A percentile compares a stretch with the other conserved stretches of the same genome.
Conservation (phyloP, 306 rosid genomes). For the Trifolium pratense region DNA sequence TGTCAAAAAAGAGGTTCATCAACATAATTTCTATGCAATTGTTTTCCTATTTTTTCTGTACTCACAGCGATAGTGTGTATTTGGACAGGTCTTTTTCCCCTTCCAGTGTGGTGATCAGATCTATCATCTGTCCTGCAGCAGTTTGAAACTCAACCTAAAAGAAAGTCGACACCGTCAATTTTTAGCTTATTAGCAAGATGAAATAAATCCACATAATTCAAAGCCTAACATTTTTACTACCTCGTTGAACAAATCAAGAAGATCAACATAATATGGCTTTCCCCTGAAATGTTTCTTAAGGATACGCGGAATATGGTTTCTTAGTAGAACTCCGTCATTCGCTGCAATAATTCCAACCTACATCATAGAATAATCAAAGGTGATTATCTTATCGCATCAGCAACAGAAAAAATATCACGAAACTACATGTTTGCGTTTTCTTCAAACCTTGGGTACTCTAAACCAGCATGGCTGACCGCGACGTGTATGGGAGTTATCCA, state of each 20-base stretch:
- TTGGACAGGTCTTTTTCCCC: constrained; percentile 93
- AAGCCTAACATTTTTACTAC: constrained; percentile 47
- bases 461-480: constrained; percentile 70
- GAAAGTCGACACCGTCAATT: constrained; percentile 22
- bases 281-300: constrained; percentile 82
- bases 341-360: constrained; percentile 88
- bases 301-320: constrained; percentile 78
- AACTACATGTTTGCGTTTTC: constrained; percentile 1
- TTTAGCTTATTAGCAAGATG: constrained; percentile 35
- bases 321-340: constrained; percentile 78
- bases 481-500: constrained; percentile 67
- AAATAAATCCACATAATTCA: constrained; percentile 35
- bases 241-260: constrained; percentile 89
- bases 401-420: constrained; percentile 19
- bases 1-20: constrained; percentile 16
- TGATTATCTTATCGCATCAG: constrained; percentile 27
- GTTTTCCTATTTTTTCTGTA: constrained; percentile 15
- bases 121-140: constrained; percentile 96
- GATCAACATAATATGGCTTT: constrained; percentile 82
- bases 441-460: constrained; percentile 64
- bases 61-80: constrained; percentile 85
- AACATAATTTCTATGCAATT: constrained; percentile 4
- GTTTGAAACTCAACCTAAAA: constrained; percentile 94
- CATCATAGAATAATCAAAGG: constrained; percentile 16
- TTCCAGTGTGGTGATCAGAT: constrained; percentile 83